Base-by-base conservation (phyloP, 2,329 filamentous ascomycete genomes). In the Alternaria sp. region DNA sequence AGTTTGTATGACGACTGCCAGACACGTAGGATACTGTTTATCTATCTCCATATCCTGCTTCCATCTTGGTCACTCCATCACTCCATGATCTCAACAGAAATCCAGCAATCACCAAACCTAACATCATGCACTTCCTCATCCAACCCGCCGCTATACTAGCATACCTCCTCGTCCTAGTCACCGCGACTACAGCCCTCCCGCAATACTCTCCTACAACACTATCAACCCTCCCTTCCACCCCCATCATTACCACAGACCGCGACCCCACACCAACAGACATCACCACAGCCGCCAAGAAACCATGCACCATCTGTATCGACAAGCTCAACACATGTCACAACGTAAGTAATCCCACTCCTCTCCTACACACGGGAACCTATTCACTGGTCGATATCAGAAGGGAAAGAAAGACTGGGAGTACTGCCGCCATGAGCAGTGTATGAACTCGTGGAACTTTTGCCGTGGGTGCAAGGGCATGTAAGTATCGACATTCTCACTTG, bases 301-400 rank as follows among this genome's bases (percentile, higher is more conserved):
- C 0, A 1, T 41, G 37, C 5, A 10, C 1, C 9, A 18, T 41
- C 3, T 41, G 37, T 3, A 41, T 41, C 5, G 37, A 41, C 37
- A 41, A 41, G 37, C 37, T 41, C 15, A 41, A 41, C n/a, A 41
- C 37, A 18, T 41, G 37, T 18, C 37, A 41, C 9, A 41, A 41
- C 9, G 33, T 41, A 18, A 1, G 15, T 0, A 37, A 0, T 5
- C 15, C 33, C 0, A 5, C 11, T 6, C 33, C 8, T 41, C 15
- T 41, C 33, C 15, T 15, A 9, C 14, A 4, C 2, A 37, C 14
- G 14, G 2, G n/a, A 0, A n/a, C 33, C 9, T 0, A 41, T 1
- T 3, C 15, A n/a, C 0, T 0, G 1, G 2, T 5, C 15, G 2
- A n/a, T 10, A n/a, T 3, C 3, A 41, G 37, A 41, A 18, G 1